Evolutionary conservation across 2,329 filamentous ascomycete genomes (phyloP).

Genomic region (Penicillium palitans): DNA sequence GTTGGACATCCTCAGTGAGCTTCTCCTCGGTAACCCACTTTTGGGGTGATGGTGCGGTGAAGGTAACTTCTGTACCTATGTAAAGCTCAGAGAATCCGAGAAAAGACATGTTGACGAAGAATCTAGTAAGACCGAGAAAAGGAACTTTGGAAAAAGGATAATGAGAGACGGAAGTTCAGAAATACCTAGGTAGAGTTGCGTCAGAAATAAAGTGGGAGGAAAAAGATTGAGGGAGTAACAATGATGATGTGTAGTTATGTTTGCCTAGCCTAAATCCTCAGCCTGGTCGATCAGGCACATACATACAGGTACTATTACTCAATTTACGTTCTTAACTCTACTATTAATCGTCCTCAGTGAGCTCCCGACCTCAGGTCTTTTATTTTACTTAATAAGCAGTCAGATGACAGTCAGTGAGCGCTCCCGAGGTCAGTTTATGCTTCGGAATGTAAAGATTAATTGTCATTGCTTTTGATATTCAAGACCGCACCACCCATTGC

Average conservation of each 20-base stretch:
- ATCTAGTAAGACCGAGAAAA: too few species aligned
- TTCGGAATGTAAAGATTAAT: background rate
- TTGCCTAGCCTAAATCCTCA: too few species aligned
- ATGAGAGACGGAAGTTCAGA: background rate
- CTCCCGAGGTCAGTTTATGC: too few species aligned
- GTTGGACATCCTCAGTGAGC: background rate
- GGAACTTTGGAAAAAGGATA: background rate
- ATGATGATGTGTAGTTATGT: background rate
- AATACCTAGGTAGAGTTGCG: background rate
- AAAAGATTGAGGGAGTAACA: background rate
- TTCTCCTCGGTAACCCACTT: background rate
- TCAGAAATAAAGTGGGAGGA: too few species aligned
- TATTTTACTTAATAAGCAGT: too few species aligned
- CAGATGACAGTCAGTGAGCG: too few species aligned
- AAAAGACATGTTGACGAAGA: background rate
- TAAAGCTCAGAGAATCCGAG: background rate
- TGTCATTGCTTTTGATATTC: background rate
- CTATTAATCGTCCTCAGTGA: too few species aligned
- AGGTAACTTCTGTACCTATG: background rate
- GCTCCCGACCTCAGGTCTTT: too few species aligned
- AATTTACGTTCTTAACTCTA: too few species aligned
- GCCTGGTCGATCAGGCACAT: too few species aligned
- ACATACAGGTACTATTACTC: too few species aligned
- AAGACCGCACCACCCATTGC: background rate
- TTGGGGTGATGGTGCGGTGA: background rate